Evolutionary conservation across 805 yeast genomes (phyloP).

Genomic region (Suhomyces canberraensis): DNA sequence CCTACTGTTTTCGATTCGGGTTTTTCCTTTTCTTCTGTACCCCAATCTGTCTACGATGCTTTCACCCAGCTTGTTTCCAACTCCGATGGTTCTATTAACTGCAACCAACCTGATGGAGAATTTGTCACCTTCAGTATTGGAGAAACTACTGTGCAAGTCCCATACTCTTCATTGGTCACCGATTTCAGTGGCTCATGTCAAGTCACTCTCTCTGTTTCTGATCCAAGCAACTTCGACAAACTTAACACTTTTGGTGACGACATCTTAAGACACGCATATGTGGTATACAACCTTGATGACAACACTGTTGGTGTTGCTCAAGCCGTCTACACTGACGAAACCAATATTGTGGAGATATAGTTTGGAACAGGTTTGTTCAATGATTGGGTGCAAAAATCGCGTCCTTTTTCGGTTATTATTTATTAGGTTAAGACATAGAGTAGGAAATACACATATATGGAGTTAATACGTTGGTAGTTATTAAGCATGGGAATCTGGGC

Average conservation of each 20-base stretch:
- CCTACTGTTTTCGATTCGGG: background rate
- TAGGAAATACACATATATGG: too few species aligned
- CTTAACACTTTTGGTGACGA: slow-evolving; percentile 52
- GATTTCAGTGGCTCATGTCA: background rate
- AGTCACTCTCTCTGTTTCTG: background rate
- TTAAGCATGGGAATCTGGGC: too few species aligned
- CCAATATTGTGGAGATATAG: background rate
- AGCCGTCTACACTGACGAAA: slow-evolving; percentile 19
- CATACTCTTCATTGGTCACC: slow-evolving; percentile 3
- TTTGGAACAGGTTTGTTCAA: too few species aligned
- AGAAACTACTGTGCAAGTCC: slow-evolving; percentile 3
- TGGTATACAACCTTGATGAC: slow-evolving; percentile 61
- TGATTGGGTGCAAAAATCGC: slow-evolving; percentile 3
- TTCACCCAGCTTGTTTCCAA: background rate
- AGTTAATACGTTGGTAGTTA: too few species aligned
- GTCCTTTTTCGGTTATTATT: too few species aligned
- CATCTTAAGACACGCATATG: slow-evolving; percentile 59
- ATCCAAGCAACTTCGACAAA: background rate
- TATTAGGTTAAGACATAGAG: too few species aligned
- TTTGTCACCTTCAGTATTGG: slow-evolving; percentile 3
- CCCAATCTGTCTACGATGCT: background rate
- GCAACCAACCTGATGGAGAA: slow-evolving; percentile 1
- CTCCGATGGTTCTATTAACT: background rate
- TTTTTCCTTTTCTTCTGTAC: background rate
- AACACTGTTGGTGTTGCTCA: slow-evolving; percentile 47